Base-by-base conservation (phyloP, 1,139 yeast genomes). In the Saccharomyces hybrid region DNA sequence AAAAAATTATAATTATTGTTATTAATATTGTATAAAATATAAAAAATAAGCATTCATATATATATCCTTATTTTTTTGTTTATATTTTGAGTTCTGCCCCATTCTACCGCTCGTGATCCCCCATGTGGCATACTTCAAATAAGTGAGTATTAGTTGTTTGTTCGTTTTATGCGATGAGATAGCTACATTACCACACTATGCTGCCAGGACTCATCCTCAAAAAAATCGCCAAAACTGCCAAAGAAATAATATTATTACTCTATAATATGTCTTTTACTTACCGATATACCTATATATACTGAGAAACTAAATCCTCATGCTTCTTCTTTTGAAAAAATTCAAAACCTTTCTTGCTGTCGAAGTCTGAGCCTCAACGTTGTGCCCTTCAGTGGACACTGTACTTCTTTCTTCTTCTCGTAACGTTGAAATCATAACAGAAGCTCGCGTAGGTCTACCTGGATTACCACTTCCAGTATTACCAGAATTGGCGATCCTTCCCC, bases 321-420 rank as follows among this genome's bases (percentile, higher is more conserved):
- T 85, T 71, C 89, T 81, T 70, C 93, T 79, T 68, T 85, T 85
- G 73, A 86, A 85, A 67, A 86, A 86, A 68, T 86, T 91, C 81
- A 86, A 82, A 27, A 86, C 91, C 63, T 83, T 84, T 64, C 83
- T 81, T 13, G 91, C 88, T 2, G 91, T 85, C 53, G 90, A 83
- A 44, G 27, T 44, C 49, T n/a, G 29, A 42, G 13, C 47, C 44
- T 20, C 8, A 53, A 27, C 8, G 50, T 28, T 16, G 50, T 44
- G 5, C 23, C 48, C 14, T 46, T 32, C 49, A 53, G 51, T 9
- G 49, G 48, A 4, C 51, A 52, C 9, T 38, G 25, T 11, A 23
- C 38, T 50, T 29, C 32, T 23, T 9, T 49, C 49, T 27, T 29
- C 46, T 26, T 52, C 55, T 28, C 51, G 48, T 51, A 56, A 26